phyloP scores from a whole-genome alignment of 345 rosid genomes.

The Camelina hispida region DNA sequence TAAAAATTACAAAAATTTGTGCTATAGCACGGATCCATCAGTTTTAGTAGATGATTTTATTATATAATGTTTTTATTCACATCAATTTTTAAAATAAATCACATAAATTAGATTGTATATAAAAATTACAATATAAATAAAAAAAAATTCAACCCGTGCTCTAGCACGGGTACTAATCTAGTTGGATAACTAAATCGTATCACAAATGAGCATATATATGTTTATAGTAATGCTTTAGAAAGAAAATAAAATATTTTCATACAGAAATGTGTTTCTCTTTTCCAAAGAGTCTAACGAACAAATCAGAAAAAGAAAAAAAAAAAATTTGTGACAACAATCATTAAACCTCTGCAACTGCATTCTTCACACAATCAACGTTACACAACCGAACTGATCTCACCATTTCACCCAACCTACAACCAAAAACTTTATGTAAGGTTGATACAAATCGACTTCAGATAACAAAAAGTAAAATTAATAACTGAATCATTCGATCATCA shows the following conservation, averaged over 20 bases:
- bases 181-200: background rate
- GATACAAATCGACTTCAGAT: background rate
- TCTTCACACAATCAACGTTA: constrained; percentile 76
- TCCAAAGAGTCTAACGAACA: constrained; percentile 20
- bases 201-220: background rate
- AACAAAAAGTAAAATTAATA: background rate
- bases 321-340: background rate
- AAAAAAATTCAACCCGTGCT: too few relatives aligned
- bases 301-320: background rate
- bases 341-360: constrained; percentile 54
- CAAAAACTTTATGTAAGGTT: constrained; percentile 1
- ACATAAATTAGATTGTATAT: too few relatives aligned
- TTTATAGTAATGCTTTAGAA: background rate
- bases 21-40: too few relatives aligned
- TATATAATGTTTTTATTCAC: too few relatives aligned
- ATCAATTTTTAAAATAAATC: too few relatives aligned
- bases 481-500: background rate
- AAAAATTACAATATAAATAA: too few relatives aligned
- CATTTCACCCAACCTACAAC: constrained; percentile 73
- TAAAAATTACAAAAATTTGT: too few relatives aligned
- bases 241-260: background rate
- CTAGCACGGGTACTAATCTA: too few relatives aligned
- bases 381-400: constrained; percentile 83
- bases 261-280: background rate
- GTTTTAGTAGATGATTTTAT: too few relatives aligned